phyloP scores from a whole-genome alignment of 139 green algal species.

The Desmodesmus armatus region DNA sequence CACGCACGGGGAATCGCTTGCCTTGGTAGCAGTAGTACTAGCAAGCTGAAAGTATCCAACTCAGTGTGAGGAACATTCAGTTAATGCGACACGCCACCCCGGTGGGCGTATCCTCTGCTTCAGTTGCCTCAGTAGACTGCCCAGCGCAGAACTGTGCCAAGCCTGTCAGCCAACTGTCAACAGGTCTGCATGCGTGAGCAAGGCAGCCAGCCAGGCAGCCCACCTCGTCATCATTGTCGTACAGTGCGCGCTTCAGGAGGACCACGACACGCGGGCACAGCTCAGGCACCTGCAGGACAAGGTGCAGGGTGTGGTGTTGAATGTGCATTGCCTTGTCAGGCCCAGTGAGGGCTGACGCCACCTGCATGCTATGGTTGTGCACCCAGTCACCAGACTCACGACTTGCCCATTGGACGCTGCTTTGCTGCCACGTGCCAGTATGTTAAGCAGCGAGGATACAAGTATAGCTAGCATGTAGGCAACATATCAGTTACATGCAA shows the following conservation, averaged over 20 bases:
- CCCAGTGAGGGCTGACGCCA: no score
- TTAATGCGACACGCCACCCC: not conserved
- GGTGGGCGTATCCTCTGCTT: no score
- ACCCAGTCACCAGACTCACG: no score
- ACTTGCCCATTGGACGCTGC: no score
- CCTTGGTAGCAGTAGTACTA: no score
- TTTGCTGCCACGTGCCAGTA: no score
- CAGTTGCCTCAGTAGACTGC: not conserved
- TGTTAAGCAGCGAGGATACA: no score
- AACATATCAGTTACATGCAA: no score
- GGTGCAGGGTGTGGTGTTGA: no score
- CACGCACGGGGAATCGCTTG: no score
- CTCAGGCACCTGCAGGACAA: slow-evolving; percentile 55
- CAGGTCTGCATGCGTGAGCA: not conserved
- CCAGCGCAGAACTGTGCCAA: not conserved
- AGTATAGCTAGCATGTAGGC: no score
- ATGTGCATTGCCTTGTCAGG: slow-evolving; percentile 1
- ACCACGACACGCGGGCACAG: slow-evolving; percentile 84
- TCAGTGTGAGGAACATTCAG: not conserved
- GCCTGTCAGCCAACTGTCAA: not conserved
- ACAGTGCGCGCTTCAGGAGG: slow-evolving; percentile 92
- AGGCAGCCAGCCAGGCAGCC: not conserved
- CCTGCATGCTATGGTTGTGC: no score
- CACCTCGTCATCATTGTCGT: slow-evolving; percentile 98
- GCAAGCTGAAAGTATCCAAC: not conserved